Conservation (phyloP, 2,329 filamentous ascomycete species). For the Coniochaeta sp. region DNA sequence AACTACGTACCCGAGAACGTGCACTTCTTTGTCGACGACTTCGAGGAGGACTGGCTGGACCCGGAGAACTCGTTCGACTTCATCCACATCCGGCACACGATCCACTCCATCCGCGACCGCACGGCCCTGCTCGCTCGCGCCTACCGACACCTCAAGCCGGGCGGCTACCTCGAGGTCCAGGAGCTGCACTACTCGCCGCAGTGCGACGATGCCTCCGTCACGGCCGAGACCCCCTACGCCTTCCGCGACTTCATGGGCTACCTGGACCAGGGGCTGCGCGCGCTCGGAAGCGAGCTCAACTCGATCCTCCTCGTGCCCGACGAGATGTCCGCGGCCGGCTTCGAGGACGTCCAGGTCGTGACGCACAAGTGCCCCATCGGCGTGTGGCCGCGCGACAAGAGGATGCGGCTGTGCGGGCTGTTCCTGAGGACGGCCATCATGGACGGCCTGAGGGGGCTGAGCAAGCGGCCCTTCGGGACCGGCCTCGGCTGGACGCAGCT, state of each 20-base stretch:
- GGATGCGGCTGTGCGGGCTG: constrained; percentile 36
- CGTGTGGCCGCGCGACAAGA: constrained; percentile 35
- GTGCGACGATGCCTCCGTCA: constrained; percentile 37
- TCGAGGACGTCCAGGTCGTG: constrained; percentile 24
- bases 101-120: constrained; percentile 36
- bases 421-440: constrained; percentile 33
- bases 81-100: constrained; percentile 39
- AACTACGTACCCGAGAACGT: constrained; percentile 43
- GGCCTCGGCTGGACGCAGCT: constrained; percentile 24
- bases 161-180: constrained; percentile 42
- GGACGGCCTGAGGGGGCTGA: constrained; percentile 23
- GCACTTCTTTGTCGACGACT: constrained; percentile 44
- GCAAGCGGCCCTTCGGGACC: constrained; percentile 18
- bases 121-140: constrained; percentile 29
- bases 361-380: constrained; percentile 40
- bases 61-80: constrained; percentile 37
- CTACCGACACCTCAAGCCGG: constrained; percentile 40
- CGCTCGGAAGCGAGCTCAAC: constrained; percentile 33
- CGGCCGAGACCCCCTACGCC: constrained; percentile 31
- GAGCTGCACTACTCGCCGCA: constrained; percentile 33
- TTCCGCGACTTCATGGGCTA: constrained; percentile 37
- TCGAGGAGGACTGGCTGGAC: constrained; percentile 44
- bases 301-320: constrained; percentile 26
- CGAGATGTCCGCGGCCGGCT: constrained; percentile 32
- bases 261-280: constrained; percentile 30